Evolutionary conservation across 2,329 filamentous ascomycete genomes (phyloP).

Genomic region (Alternaria consortialis): DNA sequence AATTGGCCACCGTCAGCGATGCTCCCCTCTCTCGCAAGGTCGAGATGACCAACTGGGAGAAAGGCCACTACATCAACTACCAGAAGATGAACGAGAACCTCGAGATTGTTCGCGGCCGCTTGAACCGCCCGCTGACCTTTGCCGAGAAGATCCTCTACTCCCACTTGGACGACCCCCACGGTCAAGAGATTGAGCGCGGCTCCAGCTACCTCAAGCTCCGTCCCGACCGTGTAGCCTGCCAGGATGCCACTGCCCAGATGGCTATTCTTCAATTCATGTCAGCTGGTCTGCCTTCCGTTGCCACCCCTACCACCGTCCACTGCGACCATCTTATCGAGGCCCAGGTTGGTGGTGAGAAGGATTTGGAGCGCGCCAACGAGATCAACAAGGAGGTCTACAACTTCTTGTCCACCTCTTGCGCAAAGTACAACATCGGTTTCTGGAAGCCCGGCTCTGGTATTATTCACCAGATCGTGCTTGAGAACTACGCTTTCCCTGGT

Average conservation of each 20-base stretch:
- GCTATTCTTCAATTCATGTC: slow-evolving; percentile 99
- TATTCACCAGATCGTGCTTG: slow-evolving; percentile 97
- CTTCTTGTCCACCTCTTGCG: slow-evolving; percentile 91
- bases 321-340: slow-evolving; percentile 99
- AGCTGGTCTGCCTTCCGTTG: slow-evolving; percentile 93
- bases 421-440: slow-evolving; percentile 99
- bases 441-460: slow-evolving; percentile 99
- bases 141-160: slow-evolving; percentile 99
- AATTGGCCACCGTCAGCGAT: slow-evolving; percentile 86
- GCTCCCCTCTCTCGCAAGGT: slow-evolving; percentile 93
- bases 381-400: slow-evolving; percentile 99
- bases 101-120: slow-evolving; percentile 82
- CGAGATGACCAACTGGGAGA: slow-evolving; percentile 96
- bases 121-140: slow-evolving; percentile 93
- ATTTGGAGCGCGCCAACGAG: slow-evolving; percentile 86
- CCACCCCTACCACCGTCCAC: slow-evolving; percentile 95
- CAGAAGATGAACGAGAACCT: slow-evolving; percentile 99
- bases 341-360: slow-evolving; percentile 90
- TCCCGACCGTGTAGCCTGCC: slow-evolving; percentile 97
- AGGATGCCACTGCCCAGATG: slow-evolving; percentile 99
- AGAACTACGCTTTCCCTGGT: slow-evolving; percentile 99
- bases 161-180: slow-evolving; percentile 95
- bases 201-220: slow-evolving; percentile 95
- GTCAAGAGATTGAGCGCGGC: slow-evolving; percentile 95
- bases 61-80: slow-evolving; percentile 98